Base-by-base conservation (phyloP, 805 yeast genomes). In the Pichia paraexigua region DNA sequence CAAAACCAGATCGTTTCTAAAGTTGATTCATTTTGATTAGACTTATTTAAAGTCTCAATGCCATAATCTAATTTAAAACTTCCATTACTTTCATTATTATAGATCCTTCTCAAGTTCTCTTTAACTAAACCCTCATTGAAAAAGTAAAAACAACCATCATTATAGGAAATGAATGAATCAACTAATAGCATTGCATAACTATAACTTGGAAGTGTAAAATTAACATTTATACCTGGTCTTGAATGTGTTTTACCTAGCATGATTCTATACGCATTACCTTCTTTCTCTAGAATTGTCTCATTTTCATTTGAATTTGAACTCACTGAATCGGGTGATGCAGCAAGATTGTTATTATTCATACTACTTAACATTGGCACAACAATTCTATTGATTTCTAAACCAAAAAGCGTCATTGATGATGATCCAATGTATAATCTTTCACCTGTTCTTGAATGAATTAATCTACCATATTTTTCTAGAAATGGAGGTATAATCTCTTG, bases 91-190 rank as follows among this genome's bases (percentile, higher is more conserved):
- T 62, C 62, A 39, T 81, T 82, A 28, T 83, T 78, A 63, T 84
- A 86, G 22, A 85, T 72, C 54, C 83, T 73, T 68, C 80, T 76
- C 49, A 86, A 64, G 54, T 80, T 83, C 57, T 79, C 78, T 60
- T 85, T 85, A 24, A 85, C 87, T 21, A 85, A 61, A 1, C 95
- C 95, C 64, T 86, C 95, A 62, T 86, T 86, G 70, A 86, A 86
- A 60, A 86, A 86, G 67, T 86, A 86, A 63, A 86, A 86, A 59
- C 95, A 86, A 0, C 91, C 94, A 65, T 85, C 94, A 59, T 86
- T 86, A 64, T 85, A 86, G 48, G 84, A 83, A 49, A 86, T 77
- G 58, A 86, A 86, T 0, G 88, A 82, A 61, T 86, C 92, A 13
- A 86, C 86, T 46, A 86, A 67, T 15, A 84, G 64, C 77, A 83